Conservation (phyloP, 352 stramenopile genomes). For the Globisporangium cylindrosporum region DNA sequence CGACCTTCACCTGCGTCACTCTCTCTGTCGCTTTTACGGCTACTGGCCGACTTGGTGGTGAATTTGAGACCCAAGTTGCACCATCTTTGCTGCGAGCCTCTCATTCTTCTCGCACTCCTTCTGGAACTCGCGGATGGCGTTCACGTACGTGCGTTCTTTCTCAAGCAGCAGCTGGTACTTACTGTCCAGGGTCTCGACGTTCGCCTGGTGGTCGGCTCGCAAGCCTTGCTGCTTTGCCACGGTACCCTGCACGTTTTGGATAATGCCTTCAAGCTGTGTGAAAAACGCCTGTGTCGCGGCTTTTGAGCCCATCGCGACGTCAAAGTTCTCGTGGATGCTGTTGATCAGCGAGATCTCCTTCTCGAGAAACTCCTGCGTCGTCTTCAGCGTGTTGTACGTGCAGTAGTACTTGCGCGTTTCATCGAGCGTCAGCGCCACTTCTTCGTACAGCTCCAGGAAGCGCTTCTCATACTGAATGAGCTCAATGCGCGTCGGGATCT, state of each 20-base stretch:
- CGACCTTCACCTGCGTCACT: neutral
- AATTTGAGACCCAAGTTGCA: neutral
- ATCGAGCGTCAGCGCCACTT: slow-evolving; percentile 85
- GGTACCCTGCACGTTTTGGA: slow-evolving; percentile 50
- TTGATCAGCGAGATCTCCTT: slow-evolving; percentile 87
- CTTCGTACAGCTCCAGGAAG: slow-evolving; percentile 86
- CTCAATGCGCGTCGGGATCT: slow-evolving; percentile 81
- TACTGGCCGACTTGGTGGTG: neutral
- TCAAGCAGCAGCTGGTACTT: slow-evolving; percentile 79
- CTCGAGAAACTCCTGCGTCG: slow-evolving; percentile 72
- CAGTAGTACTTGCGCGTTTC: slow-evolving; percentile 89
- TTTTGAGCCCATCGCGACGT: slow-evolving; percentile 69
- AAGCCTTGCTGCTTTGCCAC: slow-evolving; percentile 52
- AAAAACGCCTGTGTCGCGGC: slow-evolving; percentile 71
- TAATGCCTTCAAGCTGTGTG: slow-evolving; percentile 67
- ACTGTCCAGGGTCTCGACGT: slow-evolving; percentile 64
- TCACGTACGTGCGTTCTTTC: slow-evolving; percentile 79
- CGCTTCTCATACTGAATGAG: slow-evolving; percentile 90
- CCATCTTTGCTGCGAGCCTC: slow-evolving; percentile 32
- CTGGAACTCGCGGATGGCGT: slow-evolving; percentile 86
- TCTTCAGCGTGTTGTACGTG: slow-evolving; percentile 87
- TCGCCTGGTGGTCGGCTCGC: slow-evolving; percentile 36
- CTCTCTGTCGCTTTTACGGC: neutral
- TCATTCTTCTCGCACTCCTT: slow-evolving; percentile 88
- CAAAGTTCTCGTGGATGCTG: slow-evolving; percentile 84